A percentile compares a stretch with the other conserved stretches of the same genome.
These are phyloP conservation scores for Daldinia vernicosa DNA, from an alignment of 495 filamentous ascomycete genomes.

Conservation along the genomic window DNA sequence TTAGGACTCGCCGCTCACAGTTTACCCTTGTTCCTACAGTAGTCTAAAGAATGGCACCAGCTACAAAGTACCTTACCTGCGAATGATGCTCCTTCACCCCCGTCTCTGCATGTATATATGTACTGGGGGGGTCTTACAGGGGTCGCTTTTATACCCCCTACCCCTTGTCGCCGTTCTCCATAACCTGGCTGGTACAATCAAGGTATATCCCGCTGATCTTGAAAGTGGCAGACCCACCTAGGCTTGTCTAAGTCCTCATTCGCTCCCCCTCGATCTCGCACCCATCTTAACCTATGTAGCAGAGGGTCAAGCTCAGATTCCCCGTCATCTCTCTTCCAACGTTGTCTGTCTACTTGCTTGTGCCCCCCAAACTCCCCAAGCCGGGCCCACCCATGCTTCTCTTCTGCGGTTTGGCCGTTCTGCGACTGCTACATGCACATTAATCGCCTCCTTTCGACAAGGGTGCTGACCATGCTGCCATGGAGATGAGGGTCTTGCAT, in stretches of 20 bases:
- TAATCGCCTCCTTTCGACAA: constrained; percentile 42
- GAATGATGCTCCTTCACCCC: constrained; percentile 36
- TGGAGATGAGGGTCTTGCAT: constrained; percentile 18
- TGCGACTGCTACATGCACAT: constrained; percentile 36
- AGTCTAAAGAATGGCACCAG: constrained; percentile 32
- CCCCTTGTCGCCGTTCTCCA: constrained; percentile 31
- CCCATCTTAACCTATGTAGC: constrained; percentile 28
- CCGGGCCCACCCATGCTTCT: constrained; percentile 37
- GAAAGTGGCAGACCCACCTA: constrained; percentile 29
- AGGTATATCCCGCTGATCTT: constrained; percentile 45
- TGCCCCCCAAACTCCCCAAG: constrained; percentile 33
- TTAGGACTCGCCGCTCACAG: constrained; percentile 37
- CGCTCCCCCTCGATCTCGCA: constrained; percentile 37
- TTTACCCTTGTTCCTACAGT: constrained; percentile 43
- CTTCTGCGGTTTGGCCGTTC: constrained; percentile 36
- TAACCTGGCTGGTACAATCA: constrained; percentile 27
- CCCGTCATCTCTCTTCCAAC: constrained; percentile 11
- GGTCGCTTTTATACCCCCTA: constrained; percentile 4
- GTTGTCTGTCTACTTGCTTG: constrained; percentile 2
- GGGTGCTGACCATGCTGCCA: constrained; percentile 20
- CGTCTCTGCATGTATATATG: constrained; percentile 27
- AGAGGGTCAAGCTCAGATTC: constrained; percentile 1
- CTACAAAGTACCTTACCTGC: constrained; percentile 25
- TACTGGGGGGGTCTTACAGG: constrained; percentile 20
- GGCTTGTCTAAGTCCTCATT: constrained; percentile 18